A percentile compares a stretch with the other conserved stretches of the same genome.
These are phyloP conservation scores for Tricholomella constricta DNA, from an alignment of 768 basidiomycete species.

Conservation along the genomic window DNA sequence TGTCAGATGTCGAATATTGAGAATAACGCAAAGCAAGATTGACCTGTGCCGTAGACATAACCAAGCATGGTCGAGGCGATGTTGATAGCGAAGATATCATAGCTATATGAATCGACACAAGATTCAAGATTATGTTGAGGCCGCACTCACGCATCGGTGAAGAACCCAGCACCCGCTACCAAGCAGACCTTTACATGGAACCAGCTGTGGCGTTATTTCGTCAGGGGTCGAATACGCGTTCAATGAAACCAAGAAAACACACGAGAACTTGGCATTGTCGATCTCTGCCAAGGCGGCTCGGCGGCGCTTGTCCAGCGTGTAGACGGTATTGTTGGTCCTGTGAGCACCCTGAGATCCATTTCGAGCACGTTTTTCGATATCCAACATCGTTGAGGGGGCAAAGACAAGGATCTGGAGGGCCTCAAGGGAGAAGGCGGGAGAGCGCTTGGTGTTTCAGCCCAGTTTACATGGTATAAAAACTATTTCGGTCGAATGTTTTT, in stretches of 20 bases:
- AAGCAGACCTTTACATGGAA: constrained; percentile 81
- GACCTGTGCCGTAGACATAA: constrained; percentile 65
- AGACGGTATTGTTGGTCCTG: constrained; percentile 33
- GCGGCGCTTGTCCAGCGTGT: constrained; percentile 67
- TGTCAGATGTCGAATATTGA: not conserved
- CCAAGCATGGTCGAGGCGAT: constrained; percentile 84
- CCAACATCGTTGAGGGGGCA: constrained; percentile 18
- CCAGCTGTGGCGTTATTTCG: constrained; percentile 47
- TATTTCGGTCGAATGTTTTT: not conserved
- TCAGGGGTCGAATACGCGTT: constrained; percentile 3
- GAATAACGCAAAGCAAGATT: not conserved
- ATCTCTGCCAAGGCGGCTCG: constrained; percentile 83
- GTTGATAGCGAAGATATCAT: constrained; percentile 90
- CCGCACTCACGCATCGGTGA: constrained; percentile 72
- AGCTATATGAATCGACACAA: constrained; percentile 35
- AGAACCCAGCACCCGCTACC: constrained; percentile 84
- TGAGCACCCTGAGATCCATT: constrained; percentile 33
- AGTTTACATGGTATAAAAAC: constrained; percentile 4
- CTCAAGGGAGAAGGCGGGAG: constrained; percentile 7
- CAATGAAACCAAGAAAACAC: constrained; percentile 25
- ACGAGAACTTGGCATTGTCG: constrained; percentile 87
- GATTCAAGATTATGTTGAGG: not conserved
- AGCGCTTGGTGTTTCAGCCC: not conserved
- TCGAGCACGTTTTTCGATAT: constrained; percentile 42
- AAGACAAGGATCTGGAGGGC: not conserved